These are phyloP conservation scores for Saccharomycopsis guyanensis DNA, from an alignment of 805 yeast species.

Conservation along the genomic window DNA sequence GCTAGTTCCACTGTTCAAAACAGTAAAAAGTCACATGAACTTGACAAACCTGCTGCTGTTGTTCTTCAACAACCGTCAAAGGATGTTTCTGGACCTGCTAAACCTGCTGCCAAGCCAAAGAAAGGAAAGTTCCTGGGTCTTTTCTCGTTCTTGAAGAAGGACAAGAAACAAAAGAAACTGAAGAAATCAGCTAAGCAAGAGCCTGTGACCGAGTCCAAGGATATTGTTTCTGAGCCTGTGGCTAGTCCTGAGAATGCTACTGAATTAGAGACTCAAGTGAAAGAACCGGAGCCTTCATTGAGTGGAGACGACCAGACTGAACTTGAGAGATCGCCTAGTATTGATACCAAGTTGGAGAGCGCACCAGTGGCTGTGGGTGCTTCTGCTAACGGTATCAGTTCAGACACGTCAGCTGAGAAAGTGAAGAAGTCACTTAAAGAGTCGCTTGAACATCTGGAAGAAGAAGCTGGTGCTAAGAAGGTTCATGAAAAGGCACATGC, in stretches of 20 bases:
- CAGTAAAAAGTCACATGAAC: too few species aligned
- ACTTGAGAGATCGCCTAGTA: not conserved
- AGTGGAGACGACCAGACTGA: not conserved
- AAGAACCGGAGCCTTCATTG: not conserved
- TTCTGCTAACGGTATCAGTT: too few species aligned
- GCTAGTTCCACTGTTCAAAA: not conserved
- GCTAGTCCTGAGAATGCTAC: not conserved
- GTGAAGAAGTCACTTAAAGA: not conserved
- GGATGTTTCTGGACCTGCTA: not conserved
- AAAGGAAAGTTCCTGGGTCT: slow-evolving; percentile 7
- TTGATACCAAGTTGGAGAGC: not conserved
- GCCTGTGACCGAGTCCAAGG: not conserved
- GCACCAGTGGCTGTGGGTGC: too few species aligned
- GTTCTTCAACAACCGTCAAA: too few species aligned
- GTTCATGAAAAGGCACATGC: too few species aligned
- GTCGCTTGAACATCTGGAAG: too few species aligned
- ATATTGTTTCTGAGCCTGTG: not conserved
- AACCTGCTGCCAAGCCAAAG: not conserved
- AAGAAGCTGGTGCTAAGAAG: too few species aligned
- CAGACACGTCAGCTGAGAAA: too few species aligned
- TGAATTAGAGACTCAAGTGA: not conserved
- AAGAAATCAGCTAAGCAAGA: not conserved
- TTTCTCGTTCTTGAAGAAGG: slow-evolving; percentile 10
- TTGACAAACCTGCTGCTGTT: too few species aligned
- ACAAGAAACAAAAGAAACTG: slow-evolving; percentile 1